Percentiles rank a stretch among this genome's conserved stretches.
These are phyloP conservation scores for Penicillium silybi DNA, from an alignment of 495 filamentous ascomycete genomes.

Conservation along the genomic window DNA sequence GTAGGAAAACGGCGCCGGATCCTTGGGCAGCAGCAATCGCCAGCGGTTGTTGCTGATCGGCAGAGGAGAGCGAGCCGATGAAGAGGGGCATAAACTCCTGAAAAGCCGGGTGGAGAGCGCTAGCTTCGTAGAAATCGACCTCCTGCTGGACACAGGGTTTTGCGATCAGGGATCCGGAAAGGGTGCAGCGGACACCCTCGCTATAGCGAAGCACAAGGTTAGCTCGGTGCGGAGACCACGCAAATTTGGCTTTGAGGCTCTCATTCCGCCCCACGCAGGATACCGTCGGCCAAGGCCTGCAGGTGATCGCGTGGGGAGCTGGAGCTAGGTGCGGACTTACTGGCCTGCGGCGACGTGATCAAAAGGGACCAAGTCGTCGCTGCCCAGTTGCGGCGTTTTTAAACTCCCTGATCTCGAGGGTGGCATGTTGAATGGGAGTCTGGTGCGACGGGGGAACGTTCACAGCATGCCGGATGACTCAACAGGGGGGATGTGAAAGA, in stretches of 20 bases:
- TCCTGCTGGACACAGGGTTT: slow-evolving; percentile 90
- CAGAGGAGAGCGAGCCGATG: slow-evolving; percentile 67
- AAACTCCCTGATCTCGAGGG: slow-evolving; percentile 33
- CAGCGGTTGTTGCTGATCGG: slow-evolving; percentile 49
- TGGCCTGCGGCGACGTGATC: slow-evolving; percentile 89
- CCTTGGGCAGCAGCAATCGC: slow-evolving; percentile 40
- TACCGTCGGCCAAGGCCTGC: background rate
- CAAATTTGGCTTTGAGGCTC: background rate
- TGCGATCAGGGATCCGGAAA: slow-evolving; percentile 80
- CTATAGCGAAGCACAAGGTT: slow-evolving; percentile 41
- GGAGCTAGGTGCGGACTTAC: slow-evolving; percentile 52
- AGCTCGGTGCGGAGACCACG: slow-evolving; percentile 1
- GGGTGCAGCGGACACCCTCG: slow-evolving; percentile 85
- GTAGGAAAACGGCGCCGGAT: slow-evolving; percentile 37
- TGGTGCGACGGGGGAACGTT: background rate
- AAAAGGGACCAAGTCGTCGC: slow-evolving; percentile 62
- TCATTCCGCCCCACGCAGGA: slow-evolving; percentile 1
- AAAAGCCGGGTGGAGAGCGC: slow-evolving; percentile 63
- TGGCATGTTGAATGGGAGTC: slow-evolving; percentile 28
- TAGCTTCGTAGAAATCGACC: slow-evolving; percentile 88
- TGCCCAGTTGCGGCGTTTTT: slow-evolving; percentile 37
- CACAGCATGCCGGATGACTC: slow-evolving; percentile 20
- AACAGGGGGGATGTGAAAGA: background rate
- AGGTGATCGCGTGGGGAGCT: slow-evolving; percentile 8
- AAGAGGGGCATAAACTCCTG: slow-evolving; percentile 78